Evolutionary conservation across 78 protist species (phyloP), one percentile per base, ranked within the genome.

Genomic region (Monosiga brevicollis): DNA sequence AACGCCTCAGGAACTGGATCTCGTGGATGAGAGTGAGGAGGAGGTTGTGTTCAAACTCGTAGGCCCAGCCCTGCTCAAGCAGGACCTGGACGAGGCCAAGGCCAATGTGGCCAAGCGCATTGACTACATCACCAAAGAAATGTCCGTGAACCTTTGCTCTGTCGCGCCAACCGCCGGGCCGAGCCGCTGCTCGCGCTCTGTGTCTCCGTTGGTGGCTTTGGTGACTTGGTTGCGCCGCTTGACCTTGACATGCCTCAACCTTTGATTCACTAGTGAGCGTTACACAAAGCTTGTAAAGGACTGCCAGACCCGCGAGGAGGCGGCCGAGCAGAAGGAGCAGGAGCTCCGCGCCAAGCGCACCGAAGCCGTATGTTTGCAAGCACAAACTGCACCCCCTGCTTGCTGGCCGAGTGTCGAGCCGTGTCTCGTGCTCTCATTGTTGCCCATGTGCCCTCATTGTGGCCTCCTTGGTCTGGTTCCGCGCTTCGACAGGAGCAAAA

Each of bases 1-100:
- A n/a, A 26, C 38, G 39, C 10, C 29, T 10, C 76, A 72, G 76
- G 76, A 72, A 39, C 76, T 72, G 76, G 76, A n/a, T 26, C 1
- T 32, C 39, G 35, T 72, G 9, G 10, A 72, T 35, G 35, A 29
- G 20, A 39, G 25, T n/a, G n/a, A n/a, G n/a, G n/a, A n/a, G 40
- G 76, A 9, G 11, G 11, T 15, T 3, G 76, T 72, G 39, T 72
- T 34, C 76, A 72, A 72, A 26, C 76, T 32, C 22, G 34, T 72
- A 2, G 76, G 76, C 39, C 76, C 76, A 20, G 76, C 76, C 40
- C 76, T 72, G 40, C 29, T 72, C 76, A 72, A 72, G 76, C 76
- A 72, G 76, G 76, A 72, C 76, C 0, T 11, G 34, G 1, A 20
- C 10, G 76, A 72, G 76, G 76, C 39, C 15, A 26, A 72, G 39